These are phyloP conservation scores for Penicillium crustosum DNA, from an alignment of 2,329 filamentous ascomycete genomes.

Conservation along the genomic window DNA sequence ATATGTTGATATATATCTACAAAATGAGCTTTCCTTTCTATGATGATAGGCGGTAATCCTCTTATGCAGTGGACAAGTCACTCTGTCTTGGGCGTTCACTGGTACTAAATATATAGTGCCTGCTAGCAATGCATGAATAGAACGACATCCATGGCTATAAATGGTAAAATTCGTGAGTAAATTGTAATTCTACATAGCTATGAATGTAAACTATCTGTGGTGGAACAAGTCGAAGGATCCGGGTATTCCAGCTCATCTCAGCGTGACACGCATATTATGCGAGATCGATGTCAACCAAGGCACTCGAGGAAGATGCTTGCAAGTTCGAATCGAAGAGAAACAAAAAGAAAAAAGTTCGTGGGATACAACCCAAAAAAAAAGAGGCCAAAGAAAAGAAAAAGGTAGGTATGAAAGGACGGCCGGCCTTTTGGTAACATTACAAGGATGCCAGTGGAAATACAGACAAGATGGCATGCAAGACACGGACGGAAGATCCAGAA, in stretches of 20 bases:
- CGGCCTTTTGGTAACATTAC: conserved; percentile 6
- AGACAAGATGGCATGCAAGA: conserved; percentile 1
- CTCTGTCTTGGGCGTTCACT: background rate
- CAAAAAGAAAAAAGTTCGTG: background rate
- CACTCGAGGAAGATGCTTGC: conserved; percentile 5
- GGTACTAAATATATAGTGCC: background rate
- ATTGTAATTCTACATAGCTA: conserved; percentile 10
- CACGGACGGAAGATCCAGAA: conserved; percentile 11
- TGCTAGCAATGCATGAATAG: background rate
- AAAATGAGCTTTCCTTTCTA: background rate
- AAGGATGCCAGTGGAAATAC: conserved; percentile 1
- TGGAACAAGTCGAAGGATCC: conserved; percentile 10
- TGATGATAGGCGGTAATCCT: no score
- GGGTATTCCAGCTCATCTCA: conserved; percentile 19
- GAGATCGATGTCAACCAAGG: conserved; percentile 7
- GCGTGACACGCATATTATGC: conserved; percentile 7
- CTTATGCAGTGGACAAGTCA: background rate
- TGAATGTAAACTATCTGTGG: conserved; percentile 9
- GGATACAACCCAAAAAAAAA: background rate
- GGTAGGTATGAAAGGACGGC: background rate
- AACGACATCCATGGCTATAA: no score
- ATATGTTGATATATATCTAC: background rate
- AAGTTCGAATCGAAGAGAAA: background rate
- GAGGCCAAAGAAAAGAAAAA: background rate
- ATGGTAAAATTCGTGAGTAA: background rate